These are phyloP conservation scores for Paraglomus brasilianum DNA, from an alignment of 192 early-diverging fungal species.

Conservation along the genomic window DNA sequence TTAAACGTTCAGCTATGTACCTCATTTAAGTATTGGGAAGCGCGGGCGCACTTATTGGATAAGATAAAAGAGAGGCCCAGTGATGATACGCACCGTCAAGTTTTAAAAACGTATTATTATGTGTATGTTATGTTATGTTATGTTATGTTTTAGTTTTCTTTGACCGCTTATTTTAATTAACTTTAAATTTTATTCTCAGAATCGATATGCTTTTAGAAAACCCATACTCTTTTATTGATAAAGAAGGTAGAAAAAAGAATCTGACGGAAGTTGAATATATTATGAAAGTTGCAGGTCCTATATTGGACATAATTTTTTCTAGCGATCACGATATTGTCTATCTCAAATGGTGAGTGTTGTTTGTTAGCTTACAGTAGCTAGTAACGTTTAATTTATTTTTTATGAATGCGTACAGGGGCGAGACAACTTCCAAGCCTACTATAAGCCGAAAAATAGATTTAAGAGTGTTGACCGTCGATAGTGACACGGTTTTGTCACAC, in stretches of 20 bases:
- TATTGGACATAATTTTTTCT: conserved; percentile 29
- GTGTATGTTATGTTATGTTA: conserved; percentile 16
- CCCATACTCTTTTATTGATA: conserved; percentile 28
- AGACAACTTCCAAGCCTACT: conserved; percentile 27
- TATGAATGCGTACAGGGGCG: not conserved
- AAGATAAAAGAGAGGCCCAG: conserved; percentile 15
- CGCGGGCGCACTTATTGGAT: not conserved
- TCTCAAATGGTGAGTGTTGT: conserved; percentile 26
- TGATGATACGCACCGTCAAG: conserved; percentile 7
- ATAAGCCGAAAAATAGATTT: conserved; percentile 29
- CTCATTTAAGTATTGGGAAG: conserved; percentile 18
- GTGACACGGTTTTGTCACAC: conserved; percentile 14
- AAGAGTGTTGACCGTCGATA: conserved; percentile 16
- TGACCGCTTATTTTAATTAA: conserved; percentile 3
- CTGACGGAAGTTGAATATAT: conserved; percentile 25
- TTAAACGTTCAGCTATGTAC: conserved; percentile 20
- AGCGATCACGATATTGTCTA: conserved; percentile 20
- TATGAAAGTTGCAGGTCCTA: conserved; percentile 19
- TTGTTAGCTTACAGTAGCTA: not conserved
- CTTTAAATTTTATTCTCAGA: conserved; percentile 25
- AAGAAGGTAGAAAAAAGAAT: conserved; percentile 29
- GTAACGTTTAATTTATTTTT: conserved; percentile 1
- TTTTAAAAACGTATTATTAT: conserved; percentile 30
- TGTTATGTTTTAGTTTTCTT: no score
- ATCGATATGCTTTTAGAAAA: conserved; percentile 27